A percentile compares a stretch with the other conserved stretches of the same genome.
Conservation (phyloP, 768 basidiomycete species). For the Hericium rajendrae region DNA sequence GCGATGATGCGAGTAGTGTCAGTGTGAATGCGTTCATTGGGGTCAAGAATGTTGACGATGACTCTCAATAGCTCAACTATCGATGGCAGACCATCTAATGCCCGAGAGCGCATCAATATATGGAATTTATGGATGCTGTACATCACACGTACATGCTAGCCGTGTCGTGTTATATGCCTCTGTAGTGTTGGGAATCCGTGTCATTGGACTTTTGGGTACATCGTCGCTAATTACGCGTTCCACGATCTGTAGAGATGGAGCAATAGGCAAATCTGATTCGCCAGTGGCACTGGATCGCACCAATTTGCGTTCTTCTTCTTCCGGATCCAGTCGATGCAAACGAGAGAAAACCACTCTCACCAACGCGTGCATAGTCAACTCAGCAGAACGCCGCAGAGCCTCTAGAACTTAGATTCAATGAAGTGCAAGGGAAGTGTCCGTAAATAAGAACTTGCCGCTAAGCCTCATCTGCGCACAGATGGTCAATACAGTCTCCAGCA, state of each 20-base stretch:
- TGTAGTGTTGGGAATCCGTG: no score
- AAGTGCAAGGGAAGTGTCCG: background rate
- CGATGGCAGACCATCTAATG: conserved; percentile 77
- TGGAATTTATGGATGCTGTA: background rate
- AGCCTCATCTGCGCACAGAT: conserved; percentile 95
- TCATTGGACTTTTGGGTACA: background rate
- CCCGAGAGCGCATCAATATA: background rate
- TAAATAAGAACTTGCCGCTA: conserved; percentile 56
- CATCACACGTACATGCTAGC: background rate
- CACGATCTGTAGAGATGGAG: background rate
- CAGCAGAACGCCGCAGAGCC: conserved; percentile 77
- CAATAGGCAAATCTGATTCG: background rate
- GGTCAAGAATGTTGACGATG: conserved; percentile 90
- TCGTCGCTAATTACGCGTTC: background rate
- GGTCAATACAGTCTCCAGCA: conserved; percentile 94
- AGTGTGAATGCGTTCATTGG: conserved; percentile 89
- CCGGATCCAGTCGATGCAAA: conserved; percentile 57
- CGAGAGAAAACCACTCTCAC: conserved; percentile 75
- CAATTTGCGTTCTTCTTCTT: conserved; percentile 59
- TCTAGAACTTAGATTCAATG: conserved; percentile 37
- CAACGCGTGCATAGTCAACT: conserved; percentile 81
- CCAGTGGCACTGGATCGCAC: conserved; percentile 33
- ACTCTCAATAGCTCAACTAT: conserved; percentile 89
- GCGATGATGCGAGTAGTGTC: conserved; percentile 91
- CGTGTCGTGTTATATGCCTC: background rate